Evolutionary conservation across 305 asterid species (phyloP), one percentile per base, ranked within the genome.

Genomic region (Fraxinus dipetala): DNA sequence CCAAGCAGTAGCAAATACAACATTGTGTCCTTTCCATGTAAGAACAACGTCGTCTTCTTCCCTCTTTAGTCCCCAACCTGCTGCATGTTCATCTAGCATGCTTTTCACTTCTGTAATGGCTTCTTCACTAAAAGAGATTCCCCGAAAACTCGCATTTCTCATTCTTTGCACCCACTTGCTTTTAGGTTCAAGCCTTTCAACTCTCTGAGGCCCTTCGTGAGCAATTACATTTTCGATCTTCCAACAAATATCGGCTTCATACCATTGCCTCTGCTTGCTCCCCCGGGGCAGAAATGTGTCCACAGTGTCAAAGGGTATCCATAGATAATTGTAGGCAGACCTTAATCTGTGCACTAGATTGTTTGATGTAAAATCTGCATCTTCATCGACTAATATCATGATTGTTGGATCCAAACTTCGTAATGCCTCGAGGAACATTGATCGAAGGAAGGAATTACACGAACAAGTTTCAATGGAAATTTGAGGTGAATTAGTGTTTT

Each of bases 1-100:
- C 99, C 99, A 95, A 40, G 91, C 90, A 79, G 97, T 89, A 34
- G 98, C 99, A 86, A 95, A 95, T 9, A 95, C 97, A 2, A 90
- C 98, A 81, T 91, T 94, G 61, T 95, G 98, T 0, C 99, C 98
- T 88, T 95, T 95, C 99, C 99, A 95, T 9, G 99, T 95, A 10
- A 95, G 97, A 73, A 94, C 94, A 6, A 93, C 76, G 87, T 92
- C 90, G 0, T 91, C 92, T 1, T 95, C 97, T 73, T 94, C 98
- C 85, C 84, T 95, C 92, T 94, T 95, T 13, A 94, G 73, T 35
- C 38, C 38, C 38, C 38, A 6, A 35, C 9, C 38, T 35, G 38
- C 38, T 35, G 38, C 38, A 5, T 35, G 38, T 6, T 35, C 38
- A 35, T 35, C 38, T 35, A 35, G 38, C 38, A 35, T 35, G 38